Evolutionary conservation across 1,284 basidiomycete genomes (phyloP).

Genomic region (Trichosporon coremiiforme): DNA sequence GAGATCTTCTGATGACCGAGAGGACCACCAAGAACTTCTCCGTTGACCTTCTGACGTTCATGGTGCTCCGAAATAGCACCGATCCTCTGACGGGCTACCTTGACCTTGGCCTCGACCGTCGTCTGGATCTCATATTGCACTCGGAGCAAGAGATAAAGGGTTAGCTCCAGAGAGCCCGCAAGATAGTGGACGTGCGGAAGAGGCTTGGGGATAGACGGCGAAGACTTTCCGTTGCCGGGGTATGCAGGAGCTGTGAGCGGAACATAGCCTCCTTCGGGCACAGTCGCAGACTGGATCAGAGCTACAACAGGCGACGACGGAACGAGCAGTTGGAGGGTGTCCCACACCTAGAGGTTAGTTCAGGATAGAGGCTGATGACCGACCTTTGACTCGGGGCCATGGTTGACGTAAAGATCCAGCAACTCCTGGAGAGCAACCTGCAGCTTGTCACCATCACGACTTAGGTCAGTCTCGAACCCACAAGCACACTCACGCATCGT

Average conservation of each 20-base stretch:
- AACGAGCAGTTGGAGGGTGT: slow-evolving; percentile 70
- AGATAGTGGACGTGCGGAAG: slow-evolving; percentile 56
- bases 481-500: slow-evolving; percentile 62
- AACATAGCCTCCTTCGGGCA: slow-evolving; percentile 52
- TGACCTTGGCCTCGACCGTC: slow-evolving; percentile 64
- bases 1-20: slow-evolving; percentile 46
- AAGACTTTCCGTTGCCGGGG: slow-evolving; percentile 35
- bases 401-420: slow-evolving; percentile 65
- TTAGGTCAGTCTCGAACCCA: slow-evolving; percentile 46
- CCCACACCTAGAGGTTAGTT: slow-evolving; percentile 62
- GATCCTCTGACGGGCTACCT: slow-evolving; percentile 73
- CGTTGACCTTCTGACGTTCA: slow-evolving; percentile 63
- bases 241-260: slow-evolving; percentile 61
- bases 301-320: slow-evolving; percentile 71
- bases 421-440: slow-evolving; percentile 77
- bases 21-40: slow-evolving; percentile 53
- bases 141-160: slow-evolving; percentile 53
- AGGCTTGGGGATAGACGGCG: slow-evolving; percentile 51
- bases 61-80: slow-evolving; percentile 68
- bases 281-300: slow-evolving; percentile 69
- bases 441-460: slow-evolving; percentile 74
- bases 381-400: slow-evolving; percentile 67
- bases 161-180: slow-evolving; percentile 58
- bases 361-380: slow-evolving; percentile 14
- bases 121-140: slow-evolving; percentile 69